Evolutionary conservation across 2,329 filamentous ascomycete genomes (phyloP), one percentile per base, ranked within the genome.

Genomic region (Colletotrichum somersetense): DNA sequence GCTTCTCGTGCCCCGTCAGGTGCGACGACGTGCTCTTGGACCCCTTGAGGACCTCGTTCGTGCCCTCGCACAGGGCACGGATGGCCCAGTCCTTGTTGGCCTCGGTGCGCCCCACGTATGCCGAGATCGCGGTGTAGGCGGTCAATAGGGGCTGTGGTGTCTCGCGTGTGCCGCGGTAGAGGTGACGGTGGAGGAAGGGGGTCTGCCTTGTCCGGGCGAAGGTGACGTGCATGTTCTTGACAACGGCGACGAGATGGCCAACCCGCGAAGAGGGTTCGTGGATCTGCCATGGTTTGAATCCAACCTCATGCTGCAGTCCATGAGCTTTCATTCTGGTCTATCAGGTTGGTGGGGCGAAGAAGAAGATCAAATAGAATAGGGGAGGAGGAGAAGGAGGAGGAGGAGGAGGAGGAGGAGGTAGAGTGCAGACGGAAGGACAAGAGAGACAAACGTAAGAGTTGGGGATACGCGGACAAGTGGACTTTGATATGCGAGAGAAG

Each of bases 101-200:
- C 5, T 76, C 72, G 6, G 80, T 83, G 69, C 80, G 79, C 33
- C 79, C 79, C 11, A 77, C 74, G 76, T 85, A 85, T 10, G 84
- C 79, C 2, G 81, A 76, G 48, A 83, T 79, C 16, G 80, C 80
- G 2, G 83, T 80, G 68, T 83, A 86, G 57, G 80, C 82, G 7
- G 81, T 75, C 46, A 85, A 75, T 48, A 86, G 80, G 35, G 81
- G 79, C 30, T 78, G 79, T 33, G 84, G 84, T 26, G 84, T 79
- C 23, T 79, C 72, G 52, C 77, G 77, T 23, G 33, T 23, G 70
- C 77, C 74, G 57, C 79, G 77, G 78, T 86, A 86, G 23, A 86
- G 79, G 12, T 81, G 78, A 46, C 80, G 78, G 74, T 86, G 85
- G 66, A 86, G 78, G 74, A 84, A 86, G 42, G 83, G 80, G 26